Evolutionary conservation across 371 early-diverging fungal genomes (phyloP).

Genomic region (Mucor velutinosus): DNA sequence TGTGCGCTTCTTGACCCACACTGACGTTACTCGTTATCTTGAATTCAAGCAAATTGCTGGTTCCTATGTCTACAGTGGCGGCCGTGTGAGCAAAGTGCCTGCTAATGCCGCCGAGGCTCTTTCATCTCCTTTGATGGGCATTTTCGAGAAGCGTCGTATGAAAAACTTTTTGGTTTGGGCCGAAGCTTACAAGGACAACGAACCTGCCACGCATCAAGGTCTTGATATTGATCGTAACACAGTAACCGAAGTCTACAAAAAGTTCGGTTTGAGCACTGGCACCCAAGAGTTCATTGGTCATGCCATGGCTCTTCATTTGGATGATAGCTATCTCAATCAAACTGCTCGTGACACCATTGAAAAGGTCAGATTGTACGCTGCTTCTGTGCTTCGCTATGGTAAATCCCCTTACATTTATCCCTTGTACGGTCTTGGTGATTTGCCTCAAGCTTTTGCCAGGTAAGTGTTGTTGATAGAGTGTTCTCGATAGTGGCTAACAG

Average conservation of each 20-base stretch:
- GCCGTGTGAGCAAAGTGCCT: constrained; percentile 95
- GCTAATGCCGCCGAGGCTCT: constrained; percentile 90
- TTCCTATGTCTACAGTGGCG: constrained; percentile 92
- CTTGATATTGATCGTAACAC: constrained; percentile 74
- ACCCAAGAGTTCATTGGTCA: constrained; percentile 98
- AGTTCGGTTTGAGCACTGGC: constrained; percentile 92
- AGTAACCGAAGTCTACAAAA: constrained; percentile 88
- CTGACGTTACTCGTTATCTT: constrained; percentile 97
- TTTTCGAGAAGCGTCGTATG: constrained; percentile 96
- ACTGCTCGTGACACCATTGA: constrained; percentile 95
- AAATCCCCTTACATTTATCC: constrained; percentile 99
- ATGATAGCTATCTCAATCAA: constrained; percentile 88
- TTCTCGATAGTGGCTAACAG: too few relatives aligned
- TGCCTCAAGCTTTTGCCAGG: constrained; percentile 99
- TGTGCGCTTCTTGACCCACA: constrained; percentile 85
- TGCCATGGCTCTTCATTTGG: constrained; percentile 95
- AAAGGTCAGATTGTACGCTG: constrained; percentile 91
- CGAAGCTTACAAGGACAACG: constrained; percentile 78
- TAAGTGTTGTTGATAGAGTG: constrained; percentile 27
- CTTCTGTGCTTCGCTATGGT: constrained; percentile 93
- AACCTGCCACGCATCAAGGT: constrained; percentile 85
- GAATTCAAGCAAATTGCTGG: constrained; percentile 98
- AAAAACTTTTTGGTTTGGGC: constrained; percentile 98
- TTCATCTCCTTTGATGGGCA: constrained; percentile 85
- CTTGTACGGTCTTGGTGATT: constrained; percentile 98